Conservation (phyloP, 139 green algal genomes). For the Diplosphaera chodatii region DNA sequence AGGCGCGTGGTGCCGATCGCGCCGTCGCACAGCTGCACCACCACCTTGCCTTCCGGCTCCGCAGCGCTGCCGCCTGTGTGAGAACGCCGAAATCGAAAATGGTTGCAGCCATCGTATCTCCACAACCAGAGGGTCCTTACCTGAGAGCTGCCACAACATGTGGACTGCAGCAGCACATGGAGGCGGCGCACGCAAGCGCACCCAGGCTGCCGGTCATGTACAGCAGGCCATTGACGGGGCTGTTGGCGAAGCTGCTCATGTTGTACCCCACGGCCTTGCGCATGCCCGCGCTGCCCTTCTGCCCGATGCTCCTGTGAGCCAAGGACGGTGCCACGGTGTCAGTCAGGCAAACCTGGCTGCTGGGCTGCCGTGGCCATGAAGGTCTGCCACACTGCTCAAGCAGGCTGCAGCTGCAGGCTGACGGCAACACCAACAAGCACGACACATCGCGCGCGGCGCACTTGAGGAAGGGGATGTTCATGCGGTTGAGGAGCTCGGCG, state of each 20-base stretch:
- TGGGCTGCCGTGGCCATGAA: too few species aligned
- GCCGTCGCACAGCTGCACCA: slow-evolving; percentile 60
- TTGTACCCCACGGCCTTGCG: background rate
- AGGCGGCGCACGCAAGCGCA: background rate
- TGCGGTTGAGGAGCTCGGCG: background rate
- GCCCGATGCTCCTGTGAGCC: background rate
- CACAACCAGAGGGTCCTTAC: too few species aligned
- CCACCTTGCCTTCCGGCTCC: slow-evolving; percentile 46
- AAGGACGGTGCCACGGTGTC: too few species aligned
- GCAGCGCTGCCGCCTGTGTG: slow-evolving; percentile 1
- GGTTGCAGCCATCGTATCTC: background rate
- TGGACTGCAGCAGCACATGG: background rate
- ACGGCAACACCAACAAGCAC: too few species aligned
- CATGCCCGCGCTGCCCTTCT: background rate
- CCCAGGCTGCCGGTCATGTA: slow-evolving; percentile 61
- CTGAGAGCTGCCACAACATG: too few species aligned
- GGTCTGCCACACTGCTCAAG: too few species aligned
- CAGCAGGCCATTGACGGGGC: slow-evolving; percentile 71
- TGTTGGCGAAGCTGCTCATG: slow-evolving; percentile 11
- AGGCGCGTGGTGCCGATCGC: slow-evolving; percentile 61
- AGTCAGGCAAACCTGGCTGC: too few species aligned
- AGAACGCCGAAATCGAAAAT: background rate
- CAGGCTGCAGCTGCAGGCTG: too few species aligned
- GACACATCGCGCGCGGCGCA: too few species aligned
- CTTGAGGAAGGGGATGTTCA: slow-evolving; percentile 14